Conservation (phyloP, 2,329 filamentous ascomycete species). For the Conoideocrella luteorostrata region DNA sequence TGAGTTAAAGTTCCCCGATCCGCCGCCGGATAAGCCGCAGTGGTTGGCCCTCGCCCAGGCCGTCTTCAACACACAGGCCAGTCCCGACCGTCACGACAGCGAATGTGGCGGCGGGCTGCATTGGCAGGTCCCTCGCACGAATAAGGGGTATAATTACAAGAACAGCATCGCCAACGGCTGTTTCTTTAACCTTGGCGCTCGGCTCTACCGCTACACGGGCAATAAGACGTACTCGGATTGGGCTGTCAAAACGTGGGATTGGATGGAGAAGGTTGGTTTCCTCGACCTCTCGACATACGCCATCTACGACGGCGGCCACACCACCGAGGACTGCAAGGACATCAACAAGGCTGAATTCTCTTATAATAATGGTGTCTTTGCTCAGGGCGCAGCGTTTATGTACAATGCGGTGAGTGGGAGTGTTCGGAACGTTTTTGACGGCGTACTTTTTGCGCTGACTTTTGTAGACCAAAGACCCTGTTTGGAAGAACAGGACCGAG, state of each 20-base stretch:
- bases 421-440: no score
- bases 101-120: slow-evolving; percentile 63
- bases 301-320: slow-evolving; percentile 52
- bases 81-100: slow-evolving; percentile 56
- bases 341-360: slow-evolving; percentile 49
- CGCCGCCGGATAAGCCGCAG: slow-evolving; percentile 53
- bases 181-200: slow-evolving; percentile 47
- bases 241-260: slow-evolving; percentile 51
- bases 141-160: slow-evolving; percentile 55
- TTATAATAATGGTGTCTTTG: slow-evolving; percentile 46
- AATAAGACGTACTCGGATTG: slow-evolving; percentile 50
- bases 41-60: slow-evolving; percentile 73
- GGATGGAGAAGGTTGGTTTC: slow-evolving; percentile 42
- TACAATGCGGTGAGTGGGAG: slow-evolving; percentile 46
- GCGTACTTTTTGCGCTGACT: no score
- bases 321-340: slow-evolving; percentile 43
- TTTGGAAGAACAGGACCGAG: slow-evolving; percentile 47
- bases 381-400: slow-evolving; percentile 51
- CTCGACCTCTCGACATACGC: slow-evolving; percentile 49
- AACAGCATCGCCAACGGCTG: slow-evolving; percentile 37
- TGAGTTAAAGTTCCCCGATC: slow-evolving; percentile 68
- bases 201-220: slow-evolving; percentile 55
- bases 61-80: slow-evolving; percentile 78
- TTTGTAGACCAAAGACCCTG: slow-evolving; percentile 18
- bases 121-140: slow-evolving; percentile 72